Evolutionary conservation across 768 basidiomycete species (phyloP).

Genomic region (Asterophora lycoperdoides): DNA sequence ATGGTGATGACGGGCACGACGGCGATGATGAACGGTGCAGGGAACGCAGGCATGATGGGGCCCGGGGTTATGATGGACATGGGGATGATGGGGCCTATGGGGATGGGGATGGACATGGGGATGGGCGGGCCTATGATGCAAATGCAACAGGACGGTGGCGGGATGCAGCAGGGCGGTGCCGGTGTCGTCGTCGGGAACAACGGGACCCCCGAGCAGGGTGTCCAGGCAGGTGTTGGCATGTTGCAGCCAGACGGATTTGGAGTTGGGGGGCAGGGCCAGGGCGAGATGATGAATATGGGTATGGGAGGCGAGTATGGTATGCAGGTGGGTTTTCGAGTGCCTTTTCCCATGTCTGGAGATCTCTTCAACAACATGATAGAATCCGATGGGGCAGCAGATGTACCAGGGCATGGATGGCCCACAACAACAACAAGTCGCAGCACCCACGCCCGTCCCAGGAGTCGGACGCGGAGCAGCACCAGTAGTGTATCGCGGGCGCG

Average conservation of each 20-base stretch:
- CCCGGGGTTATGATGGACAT: constrained; percentile 81
- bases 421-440: constrained; percentile 36
- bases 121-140: constrained; percentile 61
- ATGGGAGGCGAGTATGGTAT: constrained; percentile 64
- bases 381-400: constrained; percentile 61
- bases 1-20: constrained; percentile 86
- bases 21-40: constrained; percentile 70
- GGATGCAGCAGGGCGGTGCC: constrained; percentile 30
- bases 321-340: constrained; percentile 49
- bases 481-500: constrained; percentile 26
- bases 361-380: constrained; percentile 46
- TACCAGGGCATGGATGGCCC: constrained; percentile 56
- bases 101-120: constrained; percentile 62
- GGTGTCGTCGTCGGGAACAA: constrained; percentile 36
- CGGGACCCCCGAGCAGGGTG: constrained; percentile 40
- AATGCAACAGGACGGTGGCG: constrained; percentile 35
- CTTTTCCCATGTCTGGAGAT: not conserved
- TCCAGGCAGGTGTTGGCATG: constrained; percentile 37
- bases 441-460: constrained; percentile 40
- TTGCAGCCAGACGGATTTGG: constrained; percentile 38
- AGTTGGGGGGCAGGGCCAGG: constrained; percentile 41
- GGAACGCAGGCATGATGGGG: constrained; percentile 54
- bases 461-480: constrained; percentile 33
- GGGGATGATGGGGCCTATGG: constrained; percentile 59
- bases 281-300: constrained; percentile 65